Base-by-base conservation (phyloP, 2,329 filamentous ascomycete species). In the Corynespora cassiicola region DNA sequence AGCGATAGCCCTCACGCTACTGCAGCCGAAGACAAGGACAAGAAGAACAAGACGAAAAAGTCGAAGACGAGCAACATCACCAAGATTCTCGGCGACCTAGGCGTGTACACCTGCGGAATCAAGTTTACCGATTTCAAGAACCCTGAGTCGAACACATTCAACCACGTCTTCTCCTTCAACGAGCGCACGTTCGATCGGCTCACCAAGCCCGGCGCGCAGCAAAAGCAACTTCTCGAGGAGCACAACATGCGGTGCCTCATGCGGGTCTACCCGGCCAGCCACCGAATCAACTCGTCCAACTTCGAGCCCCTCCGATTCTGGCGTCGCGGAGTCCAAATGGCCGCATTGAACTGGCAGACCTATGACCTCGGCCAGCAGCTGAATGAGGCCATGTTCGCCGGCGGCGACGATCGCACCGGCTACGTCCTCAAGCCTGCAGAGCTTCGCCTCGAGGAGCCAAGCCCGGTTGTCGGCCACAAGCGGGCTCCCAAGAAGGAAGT, bases 341-440 rank as follows among this genome's bases (percentile, higher is more conserved):
- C 88, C 10, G 94, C 94, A 0, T 77, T 97, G 47, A 99, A 99
- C 71, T 97, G 94, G 92, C 94, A 99, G 71, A 97, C 91, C 0
- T 96, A 95, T 61, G 94, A 97, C 63, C 78, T 95, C 12, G 90
- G 91, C 29, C 94, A 96, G 81, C 92, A 97, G 64, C 80, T 97
- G 67, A 97, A 97, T 65, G 88, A 94, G 54, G 94, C 94, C 60
- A 97, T 99, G 94, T 99, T 96, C 64, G 87, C 90, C 30, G 88
- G 89, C 41, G 89, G 90, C 27, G 85, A 81, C 9, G 94, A 96
- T 70, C 82, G 84, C 39, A 88, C 88, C 3, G 94, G 94, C 28
- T 99, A 97, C 59, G 90, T 97, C 10, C 80, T 96, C 36, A 99
- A 99, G 73, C 92, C 94, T 14, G 81, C 85, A 22, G 88, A 91